phyloP scores from a whole-genome alignment of 1,284 basidiomycete genomes.

The Rhodotorula sp. region DNA sequence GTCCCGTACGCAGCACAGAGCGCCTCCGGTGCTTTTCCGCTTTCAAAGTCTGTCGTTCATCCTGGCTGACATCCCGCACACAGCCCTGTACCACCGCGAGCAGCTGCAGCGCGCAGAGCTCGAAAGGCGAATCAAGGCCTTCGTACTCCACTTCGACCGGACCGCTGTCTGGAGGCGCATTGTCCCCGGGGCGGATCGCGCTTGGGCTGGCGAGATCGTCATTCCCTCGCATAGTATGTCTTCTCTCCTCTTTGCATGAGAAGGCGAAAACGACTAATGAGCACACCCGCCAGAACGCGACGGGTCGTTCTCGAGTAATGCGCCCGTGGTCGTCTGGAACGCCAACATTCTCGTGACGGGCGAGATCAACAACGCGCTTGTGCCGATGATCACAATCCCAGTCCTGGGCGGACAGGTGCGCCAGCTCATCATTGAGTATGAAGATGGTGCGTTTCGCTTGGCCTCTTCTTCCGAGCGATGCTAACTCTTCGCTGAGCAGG shows the following conservation, averaged over 20 bases:
- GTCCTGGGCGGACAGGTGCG: background rate
- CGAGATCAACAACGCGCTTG: background rate
- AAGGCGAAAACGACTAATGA: background rate
- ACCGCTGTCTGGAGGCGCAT: background rate
- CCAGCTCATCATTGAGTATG: background rate
- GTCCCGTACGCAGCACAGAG: no score
- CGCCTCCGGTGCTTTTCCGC: no score
- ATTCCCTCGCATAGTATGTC: background rate
- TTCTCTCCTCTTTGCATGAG: background rate
- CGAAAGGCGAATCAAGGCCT: background rate
- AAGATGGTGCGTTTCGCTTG: background rate
- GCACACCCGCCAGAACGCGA: background rate
- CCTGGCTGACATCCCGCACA: background rate
- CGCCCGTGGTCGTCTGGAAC: background rate
- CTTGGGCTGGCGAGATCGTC: background rate
- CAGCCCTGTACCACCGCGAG: background rate
- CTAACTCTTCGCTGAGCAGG: background rate
- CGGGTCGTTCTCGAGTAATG: no score
- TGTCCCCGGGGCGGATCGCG: background rate
- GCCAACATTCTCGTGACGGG: background rate
- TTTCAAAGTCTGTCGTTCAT: no score
- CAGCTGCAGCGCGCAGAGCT: background rate
- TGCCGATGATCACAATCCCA: background rate
- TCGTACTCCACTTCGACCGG: background rate
- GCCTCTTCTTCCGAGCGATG: background rate